Evolutionary conservation across 805 yeast genomes (phyloP).

Genomic region (Pachysolen tannophilus): DNA sequence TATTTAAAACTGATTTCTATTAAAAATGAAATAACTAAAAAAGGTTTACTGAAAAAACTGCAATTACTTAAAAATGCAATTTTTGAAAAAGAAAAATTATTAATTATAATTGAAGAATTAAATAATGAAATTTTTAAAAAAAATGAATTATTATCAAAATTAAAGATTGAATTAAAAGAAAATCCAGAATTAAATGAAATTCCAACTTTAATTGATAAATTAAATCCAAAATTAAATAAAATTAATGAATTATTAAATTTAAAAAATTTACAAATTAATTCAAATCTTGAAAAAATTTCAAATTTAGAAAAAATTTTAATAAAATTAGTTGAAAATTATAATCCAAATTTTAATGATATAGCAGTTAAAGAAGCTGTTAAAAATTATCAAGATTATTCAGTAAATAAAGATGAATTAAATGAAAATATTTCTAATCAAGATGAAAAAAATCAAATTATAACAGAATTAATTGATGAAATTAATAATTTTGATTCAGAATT

Average conservation of each 20-base stretch:
- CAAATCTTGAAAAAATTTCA: slow-evolving; percentile 13
- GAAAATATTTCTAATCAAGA: slow-evolving; percentile 1
- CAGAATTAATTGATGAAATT: neutral
- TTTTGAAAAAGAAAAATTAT: slow-evolving; percentile 11
- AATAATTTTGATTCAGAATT: neutral
- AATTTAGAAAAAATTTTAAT: slow-evolving; percentile 39
- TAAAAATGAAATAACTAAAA: slow-evolving; percentile 13
- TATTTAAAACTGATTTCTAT: slow-evolving; percentile 20
- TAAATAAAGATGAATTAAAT: slow-evolving; percentile 22
- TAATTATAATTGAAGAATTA: slow-evolving; percentile 15
- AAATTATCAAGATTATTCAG: slow-evolving; percentile 38
- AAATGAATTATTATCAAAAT: slow-evolving; percentile 15
- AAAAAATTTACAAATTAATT: slow-evolving; percentile 8
- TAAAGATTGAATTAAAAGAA: slow-evolving; percentile 20
- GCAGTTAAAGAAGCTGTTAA: slow-evolving; percentile 73
- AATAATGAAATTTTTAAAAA: slow-evolving; percentile 22
- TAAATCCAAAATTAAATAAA: slow-evolving; percentile 9
- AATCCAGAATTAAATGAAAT: slow-evolving; percentile 13
- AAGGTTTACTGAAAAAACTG: slow-evolving; percentile 28
- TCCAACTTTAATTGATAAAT: slow-evolving; percentile 2
- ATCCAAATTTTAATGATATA: slow-evolving; percentile 78
- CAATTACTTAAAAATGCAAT: slow-evolving; percentile 22
- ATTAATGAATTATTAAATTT: slow-evolving; percentile 10
- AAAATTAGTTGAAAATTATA: slow-evolving; percentile 49
- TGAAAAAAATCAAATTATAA: slow-evolving; percentile 1